Evolutionary conservation across 1,139 yeast species (phyloP).

Genomic region (Ogataea hybrid): DNA sequence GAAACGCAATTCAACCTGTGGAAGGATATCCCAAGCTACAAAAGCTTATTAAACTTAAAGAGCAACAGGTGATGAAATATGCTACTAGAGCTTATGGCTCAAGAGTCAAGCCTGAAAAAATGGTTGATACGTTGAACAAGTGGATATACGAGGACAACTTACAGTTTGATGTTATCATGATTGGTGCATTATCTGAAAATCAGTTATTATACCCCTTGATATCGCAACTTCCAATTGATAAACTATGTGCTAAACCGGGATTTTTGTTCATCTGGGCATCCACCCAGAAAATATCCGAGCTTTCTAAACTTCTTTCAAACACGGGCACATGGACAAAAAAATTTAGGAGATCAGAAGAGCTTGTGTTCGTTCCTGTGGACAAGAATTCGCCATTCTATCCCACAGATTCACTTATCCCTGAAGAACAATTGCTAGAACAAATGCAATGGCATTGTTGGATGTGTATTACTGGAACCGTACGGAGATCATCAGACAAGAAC

Average conservation of each 20-base stretch:
- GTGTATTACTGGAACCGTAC: slow-evolving; percentile 93
- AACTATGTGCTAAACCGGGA: slow-evolving; percentile 80
- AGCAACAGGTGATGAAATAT: slow-evolving; percentile 45
- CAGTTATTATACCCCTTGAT: slow-evolving; percentile 63
- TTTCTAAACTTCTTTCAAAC: slow-evolving; percentile 51
- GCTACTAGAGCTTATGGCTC: slow-evolving; percentile 68
- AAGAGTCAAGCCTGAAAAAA: slow-evolving; percentile 46
- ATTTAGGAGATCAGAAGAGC: slow-evolving; percentile 85
- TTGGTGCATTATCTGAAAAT: slow-evolving; percentile 78
- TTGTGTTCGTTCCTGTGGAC: slow-evolving; percentile 64
- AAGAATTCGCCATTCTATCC: slow-evolving; percentile 62
- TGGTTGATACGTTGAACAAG: slow-evolving; percentile 52
- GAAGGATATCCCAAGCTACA: slow-evolving; percentile 87
- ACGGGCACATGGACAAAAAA: slow-evolving; percentile 66
- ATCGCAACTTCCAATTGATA: slow-evolving; percentile 64
- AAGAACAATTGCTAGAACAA: slow-evolving; percentile 43
- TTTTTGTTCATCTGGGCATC: slow-evolving; percentile 86
- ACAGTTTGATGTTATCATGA: slow-evolving; percentile 86
- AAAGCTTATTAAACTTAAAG: slow-evolving; percentile 63
- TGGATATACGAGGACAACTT: slow-evolving; percentile 61
- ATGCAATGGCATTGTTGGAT: slow-evolving; percentile 96
- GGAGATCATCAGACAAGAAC: slow-evolving; percentile 80
- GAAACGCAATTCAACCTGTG: slow-evolving; percentile 62
- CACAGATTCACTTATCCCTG: slow-evolving; percentile 39
- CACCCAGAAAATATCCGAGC: slow-evolving; percentile 63